Conservation (phyloP, 495 filamentous ascomycete species). For the Daldinia childiae region DNA sequence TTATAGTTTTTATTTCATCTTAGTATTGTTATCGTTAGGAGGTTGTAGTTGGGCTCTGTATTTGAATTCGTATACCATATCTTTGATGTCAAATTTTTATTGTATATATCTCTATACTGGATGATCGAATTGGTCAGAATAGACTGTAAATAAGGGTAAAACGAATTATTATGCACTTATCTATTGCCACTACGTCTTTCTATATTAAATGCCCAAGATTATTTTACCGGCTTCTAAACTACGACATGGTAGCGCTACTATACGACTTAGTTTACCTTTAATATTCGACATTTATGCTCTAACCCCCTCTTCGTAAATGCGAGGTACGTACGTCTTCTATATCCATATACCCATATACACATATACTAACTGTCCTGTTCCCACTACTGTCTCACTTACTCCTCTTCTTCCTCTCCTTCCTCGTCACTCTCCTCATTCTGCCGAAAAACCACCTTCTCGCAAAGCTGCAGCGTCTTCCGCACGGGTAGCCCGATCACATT, state of each 20-base stretch:
- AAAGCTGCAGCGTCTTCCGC: conserved; percentile 78
- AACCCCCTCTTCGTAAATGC: too few relatives aligned
- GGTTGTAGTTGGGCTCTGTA: background rate
- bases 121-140: background rate
- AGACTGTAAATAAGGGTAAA: conserved; percentile 4
- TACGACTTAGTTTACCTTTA: background rate
- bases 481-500: conserved; percentile 97
- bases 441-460: conserved; percentile 79
- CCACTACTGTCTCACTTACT: conserved; percentile 11
- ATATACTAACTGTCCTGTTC: background rate
- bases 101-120: background rate
- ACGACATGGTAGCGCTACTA: background rate
- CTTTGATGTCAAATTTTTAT: background rate
- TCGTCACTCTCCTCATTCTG: conserved; percentile 54
- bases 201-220: background rate
- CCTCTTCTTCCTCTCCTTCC: conserved; percentile 51
- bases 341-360: background rate
- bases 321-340: background rate
- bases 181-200: background rate
- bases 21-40: background rate
- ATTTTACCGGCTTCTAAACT: background rate
- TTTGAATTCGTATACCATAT: background rate
- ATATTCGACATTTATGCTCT: background rate
- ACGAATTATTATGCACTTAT: background rate
- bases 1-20: background rate